These are phyloP conservation scores for Yamadazyma dendronema DNA, from an alignment of 1,139 yeast genomes.

Conservation along the genomic window DNA sequence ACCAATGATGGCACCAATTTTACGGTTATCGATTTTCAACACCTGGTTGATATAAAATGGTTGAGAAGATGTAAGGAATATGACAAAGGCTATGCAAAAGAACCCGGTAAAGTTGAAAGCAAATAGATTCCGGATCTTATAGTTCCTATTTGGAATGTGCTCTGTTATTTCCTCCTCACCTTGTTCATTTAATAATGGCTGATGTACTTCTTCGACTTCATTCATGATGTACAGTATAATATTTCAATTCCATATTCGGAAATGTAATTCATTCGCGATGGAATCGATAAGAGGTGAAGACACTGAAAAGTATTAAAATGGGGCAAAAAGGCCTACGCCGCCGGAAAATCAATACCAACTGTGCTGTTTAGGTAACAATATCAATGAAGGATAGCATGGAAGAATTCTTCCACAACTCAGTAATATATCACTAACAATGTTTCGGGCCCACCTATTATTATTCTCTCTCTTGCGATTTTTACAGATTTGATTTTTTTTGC, in stretches of 20 bases:
- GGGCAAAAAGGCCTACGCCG: too few relatives aligned
- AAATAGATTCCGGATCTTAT: constrained; percentile 18
- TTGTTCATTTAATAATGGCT: neutral
- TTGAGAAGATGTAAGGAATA: constrained; percentile 67
- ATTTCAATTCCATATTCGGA: constrained; percentile 5
- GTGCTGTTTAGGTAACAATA: too few relatives aligned
- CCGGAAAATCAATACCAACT: too few relatives aligned
- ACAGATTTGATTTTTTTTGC: neutral
- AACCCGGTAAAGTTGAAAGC: constrained; percentile 38
- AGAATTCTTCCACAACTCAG: too few relatives aligned
- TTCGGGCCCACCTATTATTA: too few relatives aligned
- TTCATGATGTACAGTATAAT: neutral
- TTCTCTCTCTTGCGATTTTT: neutral
- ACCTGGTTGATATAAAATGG: constrained; percentile 63
- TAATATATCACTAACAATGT: too few relatives aligned
- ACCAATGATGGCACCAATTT: constrained; percentile 59
- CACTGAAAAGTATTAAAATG: too few relatives aligned
- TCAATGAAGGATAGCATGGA: too few relatives aligned
- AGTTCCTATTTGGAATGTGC: constrained; percentile 8
- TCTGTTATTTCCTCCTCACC: neutral
- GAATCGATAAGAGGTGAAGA: too few relatives aligned
- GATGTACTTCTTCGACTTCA: neutral
- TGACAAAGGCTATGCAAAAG: constrained; percentile 58
- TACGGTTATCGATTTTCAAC: constrained; percentile 39
- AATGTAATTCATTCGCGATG: neutral